Percentiles rank a stretch among this genome's conserved stretches.
Conservation (phyloP, 2,329 filamentous ascomycete genomes). For the Pyrenophora tritici-repentis region DNA sequence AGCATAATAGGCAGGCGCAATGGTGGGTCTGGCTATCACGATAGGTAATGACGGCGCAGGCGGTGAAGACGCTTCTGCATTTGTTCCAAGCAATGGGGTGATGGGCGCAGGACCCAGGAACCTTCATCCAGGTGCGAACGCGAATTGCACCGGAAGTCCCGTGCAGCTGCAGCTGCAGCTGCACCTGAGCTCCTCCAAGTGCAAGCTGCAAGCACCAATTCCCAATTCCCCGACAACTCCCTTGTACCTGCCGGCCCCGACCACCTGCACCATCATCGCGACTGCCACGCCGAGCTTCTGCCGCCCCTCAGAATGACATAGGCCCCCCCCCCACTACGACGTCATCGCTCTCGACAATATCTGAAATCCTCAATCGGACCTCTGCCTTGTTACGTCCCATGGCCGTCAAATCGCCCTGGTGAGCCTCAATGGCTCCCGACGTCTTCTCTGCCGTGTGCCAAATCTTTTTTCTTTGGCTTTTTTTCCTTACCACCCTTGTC, state of each 20-base stretch:
- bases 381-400: background rate
- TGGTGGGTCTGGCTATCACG: conserved; percentile 13
- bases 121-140: conserved; percentile 1
- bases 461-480: conserved; percentile 8
- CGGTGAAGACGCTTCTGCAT: conserved; percentile 16
- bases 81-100: conserved; percentile 1
- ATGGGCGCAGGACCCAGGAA: background rate
- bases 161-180: background rate
- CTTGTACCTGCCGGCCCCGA: too few species aligned
- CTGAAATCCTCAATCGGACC: background rate
- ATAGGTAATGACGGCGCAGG: conserved; percentile 11
- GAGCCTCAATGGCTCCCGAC: conserved; percentile 19
- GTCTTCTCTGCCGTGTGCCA: background rate
- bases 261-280: background rate
- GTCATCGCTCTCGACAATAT: conserved; percentile 5
- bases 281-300: conserved; percentile 9
- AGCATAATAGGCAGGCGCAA: background rate
- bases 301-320: background rate
- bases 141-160: background rate
- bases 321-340: conserved; percentile 4
- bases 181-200: background rate
- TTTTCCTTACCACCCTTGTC: conserved; percentile 9
- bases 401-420: background rate
- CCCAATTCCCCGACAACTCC: background rate
- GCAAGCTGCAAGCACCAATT: too few species aligned